Base-by-base conservation (phyloP, 768 basidiomycete genomes). In the Leccinum sublutescens region DNA sequence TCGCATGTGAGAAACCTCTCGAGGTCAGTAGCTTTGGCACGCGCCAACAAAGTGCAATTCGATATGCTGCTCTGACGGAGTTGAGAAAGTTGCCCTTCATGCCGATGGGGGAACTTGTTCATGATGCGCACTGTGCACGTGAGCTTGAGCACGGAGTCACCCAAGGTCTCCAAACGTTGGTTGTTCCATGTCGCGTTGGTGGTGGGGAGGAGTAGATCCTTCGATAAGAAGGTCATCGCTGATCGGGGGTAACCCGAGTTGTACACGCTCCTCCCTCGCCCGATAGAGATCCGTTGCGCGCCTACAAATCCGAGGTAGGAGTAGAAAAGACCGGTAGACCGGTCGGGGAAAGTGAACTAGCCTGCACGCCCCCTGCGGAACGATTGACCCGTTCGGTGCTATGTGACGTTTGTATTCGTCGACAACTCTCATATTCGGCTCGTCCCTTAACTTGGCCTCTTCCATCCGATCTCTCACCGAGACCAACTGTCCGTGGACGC, bases 401-500 rank as follows among this genome's bases (percentile, higher is more conserved):
- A 64, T 59, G 40, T 68, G 60, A 54, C 58, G 56, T 52, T 61
- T 67, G 53, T 60, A 65, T 56, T 65, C 73, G 55, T 76, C 72
- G 5, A 74, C 33, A 49, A 56, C 55, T 55, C 27, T 29, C 40
- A 75, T 77, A 36, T 66, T 65, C 31, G 64, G 66, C 40, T 78
- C 77, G 36, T 82, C 78, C 25, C 68, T 69, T 29, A 70, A 69
- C 69, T 80, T 81, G 53, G 82, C 91, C 64, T 84, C 83, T 50
- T 85, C 80, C 85, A 93, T 85, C 38, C 84, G 78, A 60, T 92
- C 87, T n/a, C 91, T 78, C 49, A 98, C 92, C n/a, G 82, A 80
- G 23, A 93, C 89, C 19, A 98, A 84, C 76, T 95, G 93, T 15
- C 88, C 89, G 66, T 98, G 93, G 45, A 94, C 77, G 64, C 94